These are phyloP conservation scores for Mangifera indica DNA, from an alignment of 345 rosid genomes.

Conservation along the genomic window DNA sequence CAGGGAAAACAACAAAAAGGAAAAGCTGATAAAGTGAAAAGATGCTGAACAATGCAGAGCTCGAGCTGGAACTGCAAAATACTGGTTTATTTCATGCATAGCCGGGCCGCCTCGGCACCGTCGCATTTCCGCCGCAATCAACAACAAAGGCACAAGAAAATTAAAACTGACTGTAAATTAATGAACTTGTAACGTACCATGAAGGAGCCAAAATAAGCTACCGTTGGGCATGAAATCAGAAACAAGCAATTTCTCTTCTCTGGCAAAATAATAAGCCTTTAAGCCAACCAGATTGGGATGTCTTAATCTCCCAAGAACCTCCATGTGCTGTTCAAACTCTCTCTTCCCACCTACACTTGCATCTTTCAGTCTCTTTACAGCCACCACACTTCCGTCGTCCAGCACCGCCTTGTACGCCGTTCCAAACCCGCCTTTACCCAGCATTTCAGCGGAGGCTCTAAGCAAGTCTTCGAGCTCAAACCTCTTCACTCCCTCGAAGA, in stretches of 20 bases:
- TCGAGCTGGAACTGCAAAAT: neutral
- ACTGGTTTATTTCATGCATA: no score
- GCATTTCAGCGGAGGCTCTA: slow-evolving; percentile 94
- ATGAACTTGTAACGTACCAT: slow-evolving; percentile 53
- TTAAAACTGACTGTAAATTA: no score
- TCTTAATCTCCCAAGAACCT: slow-evolving; percentile 69
- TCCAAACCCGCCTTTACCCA: slow-evolving; percentile 91
- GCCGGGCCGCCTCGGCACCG: no score
- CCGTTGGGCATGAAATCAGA: slow-evolving; percentile 86
- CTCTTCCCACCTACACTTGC: slow-evolving; percentile 60
- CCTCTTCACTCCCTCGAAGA: slow-evolving; percentile 71
- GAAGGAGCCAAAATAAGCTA: slow-evolving; percentile 92
- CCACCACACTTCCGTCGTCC: slow-evolving; percentile 81
- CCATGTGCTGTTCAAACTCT: slow-evolving; percentile 88
- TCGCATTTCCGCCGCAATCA: no score
- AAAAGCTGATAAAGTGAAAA: slow-evolving; percentile 17
- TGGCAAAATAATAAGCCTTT: slow-evolving; percentile 79
- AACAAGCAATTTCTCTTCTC: slow-evolving; percentile 89
- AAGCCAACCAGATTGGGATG: slow-evolving; percentile 70
- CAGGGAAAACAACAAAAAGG: slow-evolving; percentile 11
- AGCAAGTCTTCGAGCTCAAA: slow-evolving; percentile 89
- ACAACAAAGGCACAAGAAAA: no score
- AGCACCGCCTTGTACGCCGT: slow-evolving; percentile 92
- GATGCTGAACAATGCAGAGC: slow-evolving; percentile 6
- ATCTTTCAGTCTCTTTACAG: slow-evolving; percentile 84